Base-by-base conservation (phyloP, 345 rosid genomes). In the Gossypium thurberi region DNA sequence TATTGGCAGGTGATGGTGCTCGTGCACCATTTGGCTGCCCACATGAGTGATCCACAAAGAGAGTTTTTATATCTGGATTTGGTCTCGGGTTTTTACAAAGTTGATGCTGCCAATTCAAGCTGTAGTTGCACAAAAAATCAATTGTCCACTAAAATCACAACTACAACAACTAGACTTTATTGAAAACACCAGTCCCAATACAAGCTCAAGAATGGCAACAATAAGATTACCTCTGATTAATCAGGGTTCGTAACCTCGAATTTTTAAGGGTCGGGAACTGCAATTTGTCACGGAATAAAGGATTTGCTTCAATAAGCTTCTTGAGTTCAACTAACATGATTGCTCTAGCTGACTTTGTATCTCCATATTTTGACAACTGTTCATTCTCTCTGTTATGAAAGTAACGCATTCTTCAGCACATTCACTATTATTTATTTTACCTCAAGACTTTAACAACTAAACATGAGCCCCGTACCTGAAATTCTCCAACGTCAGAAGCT, bases 51-150 rank as follows among this genome's bases (percentile, higher is more conserved):
- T 95, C 99, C 74, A 92, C 90, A 82, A 95, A 95, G 26, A 95
- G 94, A 63, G 99, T 92, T 87, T 92, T 95, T 53, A 95, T 95
- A 88, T 95, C 99, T 53, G 99, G 99, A 84, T 95, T 95, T 18
- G 98, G 87, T 85, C 99, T 87, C 67, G 99, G 99, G 76, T 85
- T 89, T 77, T 92, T 95, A 82, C 98, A 95, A 71, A 95, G 97
- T 80, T 95, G 99, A 74, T 95, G 98, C 83, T 92, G 99, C 99
- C 99, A 95, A 80, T 95, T 95, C 83, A 95, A 85, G 84, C 99
- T 95, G 97, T 53, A 77, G 63, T 67, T 78, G 46, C 69, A 81
- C 20, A 69, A 75, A 56, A 76, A 66, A 58, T 11, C 46, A 74
- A 81, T 51, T 50, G 44, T 23, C 77, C 63, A 20, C 28, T 33